These are phyloP conservation scores for Pyrrhoderma noxium DNA, from an alignment of 1,284 basidiomycete genomes.

Conservation along the genomic window DNA sequence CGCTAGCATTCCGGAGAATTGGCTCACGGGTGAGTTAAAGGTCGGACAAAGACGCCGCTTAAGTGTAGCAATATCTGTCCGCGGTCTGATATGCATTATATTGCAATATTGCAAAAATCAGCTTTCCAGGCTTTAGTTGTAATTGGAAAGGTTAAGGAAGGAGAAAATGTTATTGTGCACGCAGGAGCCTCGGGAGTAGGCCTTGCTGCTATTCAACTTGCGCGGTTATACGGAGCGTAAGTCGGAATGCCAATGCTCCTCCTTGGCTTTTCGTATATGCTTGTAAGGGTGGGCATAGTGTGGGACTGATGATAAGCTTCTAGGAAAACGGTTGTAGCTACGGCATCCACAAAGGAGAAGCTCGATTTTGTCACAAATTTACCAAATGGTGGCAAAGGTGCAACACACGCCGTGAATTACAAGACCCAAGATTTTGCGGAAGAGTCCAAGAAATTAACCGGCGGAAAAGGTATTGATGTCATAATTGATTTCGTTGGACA, in stretches of 20 bases:
- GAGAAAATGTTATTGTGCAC: conserved; percentile 80
- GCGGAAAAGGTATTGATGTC: conserved; percentile 67
- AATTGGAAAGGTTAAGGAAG: conserved; percentile 61
- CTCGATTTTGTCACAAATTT: conserved; percentile 67
- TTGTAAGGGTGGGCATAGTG: no score
- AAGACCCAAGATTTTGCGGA: conserved; percentile 74
- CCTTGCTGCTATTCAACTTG: conserved; percentile 85
- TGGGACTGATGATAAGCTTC: not conserved
- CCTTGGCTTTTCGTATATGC: not conserved
- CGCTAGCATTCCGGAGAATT: conserved; percentile 81
- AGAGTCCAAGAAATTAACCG: conserved; percentile 58
- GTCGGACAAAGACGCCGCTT: conserved; percentile 4
- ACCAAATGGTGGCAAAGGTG: conserved; percentile 42
- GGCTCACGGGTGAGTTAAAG: conserved; percentile 60
- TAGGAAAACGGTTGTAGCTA: conserved; percentile 71
- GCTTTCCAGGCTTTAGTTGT: conserved; percentile 80
- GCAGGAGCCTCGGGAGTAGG: conserved; percentile 90
- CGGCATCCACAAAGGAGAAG: conserved; percentile 83
- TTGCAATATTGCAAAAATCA: no score
- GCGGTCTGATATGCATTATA: not conserved
- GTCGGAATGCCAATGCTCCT: conserved; percentile 23
- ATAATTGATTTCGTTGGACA: conserved; percentile 86
- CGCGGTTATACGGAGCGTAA: conserved; percentile 67
- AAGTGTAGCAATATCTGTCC: not conserved
- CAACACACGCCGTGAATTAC: conserved; percentile 81